Base-by-base conservation (phyloP, 352 stramenopile species). In the Albugo candida region DNA sequence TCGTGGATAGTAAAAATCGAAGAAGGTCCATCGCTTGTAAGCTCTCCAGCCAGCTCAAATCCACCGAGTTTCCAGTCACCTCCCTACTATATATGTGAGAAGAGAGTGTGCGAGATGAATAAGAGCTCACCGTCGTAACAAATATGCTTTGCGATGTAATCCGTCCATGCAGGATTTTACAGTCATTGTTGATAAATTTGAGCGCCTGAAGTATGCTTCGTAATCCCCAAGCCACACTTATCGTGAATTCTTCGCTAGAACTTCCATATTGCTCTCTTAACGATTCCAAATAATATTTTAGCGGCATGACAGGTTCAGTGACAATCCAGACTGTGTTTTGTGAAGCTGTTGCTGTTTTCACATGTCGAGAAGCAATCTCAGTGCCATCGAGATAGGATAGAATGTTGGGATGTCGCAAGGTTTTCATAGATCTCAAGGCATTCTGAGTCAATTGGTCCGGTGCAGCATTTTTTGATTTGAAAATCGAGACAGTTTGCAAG, bases 31-130 rank as follows among this genome's bases (percentile, higher is more conserved):
- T 88, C 73, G 16, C 49, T 66, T 1, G 77, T 92, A 47, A 94
- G 55, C 47, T 92, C 78, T 3, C 79, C 87, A 14, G 92, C 84
- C 14, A 96, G 51, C 48, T 92, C 83, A 48, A 97, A 95, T 11
- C 89, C 92, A 21, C 74, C 89, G 14, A 98, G 68, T 53, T 97
- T 98, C 71, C 93, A 97, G 66, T 98, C 92, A 42, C 92, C 92
- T 40, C 81, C 83, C 55, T 81, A 53, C 17, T 2, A 11, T 42
- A 43, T 17, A 13, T 41, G 45, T 21, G 17, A 20, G 45, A 35
- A 31, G 45, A 8, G 14, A 44, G 5, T 5, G 1, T 11, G 31
- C 12, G 36, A 16, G 19, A 11, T 35, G 18, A 42, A 18, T 16
- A 34, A 10, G 5, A 36, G 1, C 21, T 12, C 39, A 84, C 71